Evolutionary conservation across 345 rosid species (phyloP).

Genomic region (Eucalyptus marginata): DNA sequence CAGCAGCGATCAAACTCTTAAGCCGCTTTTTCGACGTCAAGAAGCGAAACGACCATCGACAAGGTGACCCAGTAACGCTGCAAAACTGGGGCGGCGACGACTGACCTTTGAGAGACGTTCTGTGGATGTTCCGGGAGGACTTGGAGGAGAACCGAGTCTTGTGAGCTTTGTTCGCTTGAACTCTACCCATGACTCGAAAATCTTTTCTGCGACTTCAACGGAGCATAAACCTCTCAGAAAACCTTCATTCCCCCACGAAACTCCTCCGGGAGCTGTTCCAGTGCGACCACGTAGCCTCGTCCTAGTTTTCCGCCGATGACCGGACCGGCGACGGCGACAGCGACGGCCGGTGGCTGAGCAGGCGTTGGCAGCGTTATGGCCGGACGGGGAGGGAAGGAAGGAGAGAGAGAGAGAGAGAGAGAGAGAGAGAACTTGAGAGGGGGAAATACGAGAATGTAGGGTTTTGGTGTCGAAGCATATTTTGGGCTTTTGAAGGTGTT

Average conservation of each 20-base stretch:
- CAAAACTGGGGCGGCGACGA: background rate
- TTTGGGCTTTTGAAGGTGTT: background rate
- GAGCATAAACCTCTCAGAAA: background rate
- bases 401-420: background rate
- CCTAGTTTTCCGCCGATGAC: background rate
- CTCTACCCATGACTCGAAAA: conserved; percentile 15
- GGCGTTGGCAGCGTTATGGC: background rate
- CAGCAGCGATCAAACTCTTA: background rate
- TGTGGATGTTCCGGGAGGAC: conserved; percentile 73
- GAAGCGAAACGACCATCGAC: background rate
- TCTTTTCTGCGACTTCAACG: background rate
- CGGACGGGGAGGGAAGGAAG: background rate
- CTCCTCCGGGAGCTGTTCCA: background rate
- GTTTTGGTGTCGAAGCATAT: background rate
- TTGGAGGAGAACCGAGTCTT: conserved; percentile 73
- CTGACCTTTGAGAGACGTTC: conserved; percentile 47
- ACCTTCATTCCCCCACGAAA: background rate
- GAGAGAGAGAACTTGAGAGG: background rate
- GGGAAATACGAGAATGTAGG: background rate
- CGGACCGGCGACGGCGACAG: background rate
- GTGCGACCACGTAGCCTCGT: background rate
- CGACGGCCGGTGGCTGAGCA: background rate
- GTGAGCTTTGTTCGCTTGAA: conserved; percentile 79
- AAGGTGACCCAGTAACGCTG: background rate
- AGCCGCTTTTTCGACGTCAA: background rate